Conservation (phyloP, 768 basidiomycete genomes). For the Hypsizygus marmoreus region DNA sequence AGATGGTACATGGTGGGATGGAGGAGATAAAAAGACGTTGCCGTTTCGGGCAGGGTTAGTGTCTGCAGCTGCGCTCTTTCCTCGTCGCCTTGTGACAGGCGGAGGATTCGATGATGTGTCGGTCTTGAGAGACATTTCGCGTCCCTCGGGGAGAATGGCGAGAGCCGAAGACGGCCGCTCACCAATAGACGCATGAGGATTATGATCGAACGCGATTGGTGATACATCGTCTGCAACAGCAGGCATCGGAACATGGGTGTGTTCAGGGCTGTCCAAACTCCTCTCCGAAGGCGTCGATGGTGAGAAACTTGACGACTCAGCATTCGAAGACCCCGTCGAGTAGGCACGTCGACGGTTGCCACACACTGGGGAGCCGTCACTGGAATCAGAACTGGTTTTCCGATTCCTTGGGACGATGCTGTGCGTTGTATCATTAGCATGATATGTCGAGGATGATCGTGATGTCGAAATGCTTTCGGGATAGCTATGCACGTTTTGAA, state of each 20-base stretch:
- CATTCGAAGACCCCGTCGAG: constrained; percentile 46
- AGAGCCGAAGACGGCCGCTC: constrained; percentile 37
- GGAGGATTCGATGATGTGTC: constrained; percentile 6
- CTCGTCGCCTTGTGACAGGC: constrained; percentile 8
- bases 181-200: constrained; percentile 32
- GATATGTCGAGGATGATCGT: constrained; percentile 16
- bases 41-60: constrained; percentile 13
- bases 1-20: constrained; percentile 10
- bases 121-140: constrained; percentile 33
- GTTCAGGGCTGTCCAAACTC: constrained; percentile 32
- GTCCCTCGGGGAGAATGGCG: constrained; percentile 54
- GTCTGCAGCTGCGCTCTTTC: constrained; percentile 13
- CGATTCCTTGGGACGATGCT: no score
- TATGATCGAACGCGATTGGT: constrained; percentile 44
- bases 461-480: constrained; percentile 17
- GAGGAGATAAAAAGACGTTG: constrained; percentile 13
- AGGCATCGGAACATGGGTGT: constrained; percentile 27
- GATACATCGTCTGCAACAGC: constrained; percentile 37
- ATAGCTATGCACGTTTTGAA: constrained; percentile 17
- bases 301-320: no score
- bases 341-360: constrained; percentile 34
- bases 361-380: constrained; percentile 18
- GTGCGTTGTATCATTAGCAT: no score
- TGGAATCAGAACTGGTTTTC: constrained; percentile 1
- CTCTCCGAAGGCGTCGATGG: constrained; percentile 41